Conservation (phyloP, 805 yeast genomes). For the Phaffomyces thermotolerans region DNA sequence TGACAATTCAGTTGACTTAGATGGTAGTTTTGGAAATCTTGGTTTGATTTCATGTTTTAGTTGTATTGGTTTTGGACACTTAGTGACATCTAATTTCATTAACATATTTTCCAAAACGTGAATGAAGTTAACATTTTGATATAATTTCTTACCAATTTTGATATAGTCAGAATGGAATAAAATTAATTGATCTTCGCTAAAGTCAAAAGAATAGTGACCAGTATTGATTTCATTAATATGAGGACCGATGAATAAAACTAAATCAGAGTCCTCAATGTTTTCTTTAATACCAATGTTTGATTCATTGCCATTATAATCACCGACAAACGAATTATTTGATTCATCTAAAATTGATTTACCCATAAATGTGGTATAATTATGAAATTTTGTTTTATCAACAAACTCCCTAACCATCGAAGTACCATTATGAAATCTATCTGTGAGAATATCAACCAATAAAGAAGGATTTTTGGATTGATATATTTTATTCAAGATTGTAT, state of each 20-base stretch:
- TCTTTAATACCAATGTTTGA: slow-evolving; percentile 42
- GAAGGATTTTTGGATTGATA: slow-evolving; percentile 53
- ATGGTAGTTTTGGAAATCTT: slow-evolving; percentile 20
- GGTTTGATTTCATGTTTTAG: slow-evolving; percentile 14
- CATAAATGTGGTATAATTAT: slow-evolving; percentile 53
- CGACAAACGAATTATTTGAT: slow-evolving; percentile 53
- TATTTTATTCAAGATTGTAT: slow-evolving; percentile 41
- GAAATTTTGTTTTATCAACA: slow-evolving; percentile 36
- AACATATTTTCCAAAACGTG: slow-evolving; percentile 43
- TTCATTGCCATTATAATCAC: slow-evolving; percentile 62
- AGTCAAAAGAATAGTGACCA: slow-evolving; percentile 51
- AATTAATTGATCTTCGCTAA: slow-evolving; percentile 36
- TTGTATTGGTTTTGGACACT: slow-evolving; percentile 14
- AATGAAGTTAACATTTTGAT: slow-evolving; percentile 39
- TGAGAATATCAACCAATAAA: slow-evolving; percentile 62
- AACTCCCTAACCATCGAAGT: slow-evolving; percentile 39
- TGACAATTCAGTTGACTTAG: slow-evolving; percentile 30
- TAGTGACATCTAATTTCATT: slow-evolving; percentile 26
- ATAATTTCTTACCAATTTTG: slow-evolving; percentile 35
- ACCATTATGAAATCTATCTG: slow-evolving; percentile 51
- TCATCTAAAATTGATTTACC: slow-evolving; percentile 76
- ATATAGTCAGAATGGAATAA: slow-evolving; percentile 48
- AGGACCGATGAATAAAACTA: slow-evolving; percentile 65
- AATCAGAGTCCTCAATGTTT: slow-evolving; percentile 51
- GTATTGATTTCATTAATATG: slow-evolving; percentile 60